Evolutionary conservation across 148 eudicot genomes (phyloP).

Genomic region (Silene uniflora): DNA sequence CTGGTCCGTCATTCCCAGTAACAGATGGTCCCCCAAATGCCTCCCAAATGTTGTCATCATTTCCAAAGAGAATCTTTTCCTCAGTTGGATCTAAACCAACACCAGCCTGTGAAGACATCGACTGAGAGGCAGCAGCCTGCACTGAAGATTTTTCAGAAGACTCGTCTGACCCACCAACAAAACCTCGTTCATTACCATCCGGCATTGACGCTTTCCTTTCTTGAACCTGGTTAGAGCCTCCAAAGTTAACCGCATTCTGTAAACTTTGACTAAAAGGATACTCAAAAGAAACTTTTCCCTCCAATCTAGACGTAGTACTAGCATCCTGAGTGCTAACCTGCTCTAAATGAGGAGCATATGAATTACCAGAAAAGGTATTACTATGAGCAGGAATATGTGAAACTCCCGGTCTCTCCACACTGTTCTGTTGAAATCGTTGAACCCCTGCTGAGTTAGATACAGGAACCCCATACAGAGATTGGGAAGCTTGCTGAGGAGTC

Average conservation of each 20-base stretch:
- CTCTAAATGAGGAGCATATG: slow-evolving; percentile 41
- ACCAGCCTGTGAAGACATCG: slow-evolving; percentile 41
- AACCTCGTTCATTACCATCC: slow-evolving; percentile 41
- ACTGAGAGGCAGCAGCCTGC: slow-evolving; percentile 41
- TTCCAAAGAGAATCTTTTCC: slow-evolving; percentile 82
- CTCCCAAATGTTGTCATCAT: slow-evolving; percentile 86
- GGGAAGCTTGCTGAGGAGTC: slow-evolving; percentile 64
- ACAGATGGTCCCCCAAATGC: slow-evolving; percentile 66
- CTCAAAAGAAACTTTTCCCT: slow-evolving; percentile 44
- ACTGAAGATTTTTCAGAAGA: slow-evolving; percentile 34
- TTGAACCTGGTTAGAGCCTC: slow-evolving; percentile 43
- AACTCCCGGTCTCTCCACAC: slow-evolving; percentile 41
- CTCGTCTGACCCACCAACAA: slow-evolving; percentile 33
- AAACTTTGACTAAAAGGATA: slow-evolving; percentile 44
- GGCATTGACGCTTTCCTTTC: slow-evolving; percentile 35
- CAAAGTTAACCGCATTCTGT: slow-evolving; percentile 38
- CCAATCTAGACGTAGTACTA: slow-evolving; percentile 37
- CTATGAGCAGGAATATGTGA: slow-evolving; percentile 38
- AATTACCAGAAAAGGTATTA: slow-evolving; percentile 47
- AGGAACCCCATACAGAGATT: slow-evolving; percentile 85
- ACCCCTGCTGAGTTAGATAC: slow-evolving; percentile 48
- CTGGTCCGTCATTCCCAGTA: slow-evolving; percentile 43
- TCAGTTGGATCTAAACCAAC: slow-evolving; percentile 83
- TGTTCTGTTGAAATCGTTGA: slow-evolving; percentile 38
- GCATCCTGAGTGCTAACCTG: slow-evolving; percentile 47